Conservation (phyloP, 352 stramenopile genomes). For the Phytopythium cucurbitacearum region DNA sequence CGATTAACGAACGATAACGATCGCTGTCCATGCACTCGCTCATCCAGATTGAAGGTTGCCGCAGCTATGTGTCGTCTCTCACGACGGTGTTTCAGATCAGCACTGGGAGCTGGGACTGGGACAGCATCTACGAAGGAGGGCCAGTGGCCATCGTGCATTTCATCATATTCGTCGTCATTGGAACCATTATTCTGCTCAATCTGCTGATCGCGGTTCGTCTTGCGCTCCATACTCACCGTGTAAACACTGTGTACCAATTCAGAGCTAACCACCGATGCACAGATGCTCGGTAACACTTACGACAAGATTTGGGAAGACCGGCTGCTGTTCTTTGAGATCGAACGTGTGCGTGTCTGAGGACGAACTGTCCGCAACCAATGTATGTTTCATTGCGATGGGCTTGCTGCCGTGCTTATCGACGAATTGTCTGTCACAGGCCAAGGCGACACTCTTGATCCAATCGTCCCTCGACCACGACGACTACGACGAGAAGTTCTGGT, state of each 20-base stretch:
- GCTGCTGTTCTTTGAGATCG: slow-evolving; percentile 76
- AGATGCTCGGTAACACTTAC: slow-evolving; percentile 86
- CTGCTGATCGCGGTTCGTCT: slow-evolving; percentile 59
- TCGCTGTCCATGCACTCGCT: not conserved
- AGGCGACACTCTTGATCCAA: slow-evolving; percentile 75
- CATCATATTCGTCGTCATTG: slow-evolving; percentile 65
- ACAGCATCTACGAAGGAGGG: slow-evolving; percentile 61
- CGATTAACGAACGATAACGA: not conserved
- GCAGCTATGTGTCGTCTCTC: slow-evolving; percentile 53
- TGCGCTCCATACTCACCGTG: not conserved
- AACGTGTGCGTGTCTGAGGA: slow-evolving; percentile 33
- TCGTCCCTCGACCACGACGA: slow-evolving; percentile 53
- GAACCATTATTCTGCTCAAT: slow-evolving; percentile 83
- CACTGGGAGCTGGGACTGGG: slow-evolving; percentile 74
- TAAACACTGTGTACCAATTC: not conserved
- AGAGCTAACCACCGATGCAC: not conserved
- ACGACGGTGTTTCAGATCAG: slow-evolving; percentile 69
- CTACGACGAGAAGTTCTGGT: slow-evolving; percentile 78
- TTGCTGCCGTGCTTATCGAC: not conserved
- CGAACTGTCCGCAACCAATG: not conserved
- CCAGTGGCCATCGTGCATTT: slow-evolving; percentile 70
- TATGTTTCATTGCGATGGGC: not conserved
- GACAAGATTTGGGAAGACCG: slow-evolving; percentile 84
- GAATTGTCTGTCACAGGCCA: slow-evolving; percentile 25
- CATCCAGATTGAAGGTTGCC: slow-evolving; percentile 58